These are phyloP conservation scores for Kentomonas sorsogonicus DNA, from an alignment of 208 protist genomes.

Conservation along the genomic window DNA sequence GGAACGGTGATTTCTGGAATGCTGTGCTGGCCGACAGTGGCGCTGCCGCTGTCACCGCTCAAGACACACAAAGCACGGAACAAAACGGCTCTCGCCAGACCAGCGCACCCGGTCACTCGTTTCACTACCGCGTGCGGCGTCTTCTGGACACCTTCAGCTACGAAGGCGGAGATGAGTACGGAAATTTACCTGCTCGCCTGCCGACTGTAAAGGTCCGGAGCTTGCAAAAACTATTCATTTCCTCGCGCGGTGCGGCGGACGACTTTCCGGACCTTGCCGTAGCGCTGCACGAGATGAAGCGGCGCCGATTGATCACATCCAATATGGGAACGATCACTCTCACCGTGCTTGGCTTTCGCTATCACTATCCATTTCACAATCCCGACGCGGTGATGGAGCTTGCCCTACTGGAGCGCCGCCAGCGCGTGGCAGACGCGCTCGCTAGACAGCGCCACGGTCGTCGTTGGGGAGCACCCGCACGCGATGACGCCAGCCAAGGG, in stretches of 20 bases:
- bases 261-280: constrained; percentile 37
- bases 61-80: too few relatives aligned
- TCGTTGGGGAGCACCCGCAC: too few relatives aligned
- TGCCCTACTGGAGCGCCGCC: constrained; percentile 15
- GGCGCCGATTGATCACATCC: too few relatives aligned
- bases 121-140: constrained; percentile 49
- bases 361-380: constrained; percentile 78
- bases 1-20: too few relatives aligned
- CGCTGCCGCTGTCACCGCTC: neutral
- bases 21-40: neutral
- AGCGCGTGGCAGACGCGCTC: neutral
- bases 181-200: constrained; percentile 35
- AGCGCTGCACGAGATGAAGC: constrained; percentile 32
- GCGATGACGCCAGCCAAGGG: too few relatives aligned
- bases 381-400: constrained; percentile 55
- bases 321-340: too few relatives aligned
- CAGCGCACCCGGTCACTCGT: constrained; percentile 35
- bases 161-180: constrained; percentile 41
- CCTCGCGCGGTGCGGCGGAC: too few relatives aligned
- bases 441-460: too few relatives aligned
- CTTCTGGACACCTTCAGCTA: constrained; percentile 78
- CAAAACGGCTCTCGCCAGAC: too few relatives aligned
- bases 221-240: too few relatives aligned
- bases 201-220: too few relatives aligned
- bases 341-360: constrained; percentile 68